Evolutionary conservation across 2,329 filamentous ascomycete species (phyloP).

Genomic region (Phaeophleospora eucalypticola): DNA sequence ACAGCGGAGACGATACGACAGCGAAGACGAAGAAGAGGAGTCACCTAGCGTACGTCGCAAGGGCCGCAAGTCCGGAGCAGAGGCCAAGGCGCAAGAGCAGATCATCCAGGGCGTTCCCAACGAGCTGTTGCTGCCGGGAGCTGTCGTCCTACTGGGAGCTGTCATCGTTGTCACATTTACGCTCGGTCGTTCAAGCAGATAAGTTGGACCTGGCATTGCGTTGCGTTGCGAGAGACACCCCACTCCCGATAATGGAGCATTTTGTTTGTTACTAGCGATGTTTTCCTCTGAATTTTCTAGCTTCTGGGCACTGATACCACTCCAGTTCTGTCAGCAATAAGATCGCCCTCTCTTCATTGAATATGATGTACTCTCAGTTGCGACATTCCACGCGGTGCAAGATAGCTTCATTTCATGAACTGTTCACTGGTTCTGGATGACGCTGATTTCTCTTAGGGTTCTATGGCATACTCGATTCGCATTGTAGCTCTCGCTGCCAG

Average conservation of each 20-base stretch:
- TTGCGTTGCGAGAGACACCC: conserved; percentile 1
- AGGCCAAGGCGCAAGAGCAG: conserved; percentile 61
- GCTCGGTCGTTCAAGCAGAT: conserved; percentile 46
- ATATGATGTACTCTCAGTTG: too few species aligned
- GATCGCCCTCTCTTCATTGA: too few species aligned
- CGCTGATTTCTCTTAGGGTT: too few species aligned
- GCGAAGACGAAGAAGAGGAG: conserved; percentile 47
- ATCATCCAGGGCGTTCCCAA: conserved; percentile 90
- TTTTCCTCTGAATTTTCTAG: not conserved
- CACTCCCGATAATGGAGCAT: conserved; percentile 4
- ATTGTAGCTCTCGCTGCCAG: too few species aligned
- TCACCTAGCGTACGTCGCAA: conserved; percentile 35
- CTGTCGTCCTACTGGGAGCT: conserved; percentile 89
- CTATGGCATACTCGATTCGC: too few species aligned
- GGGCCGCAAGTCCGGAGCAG: conserved; percentile 33
- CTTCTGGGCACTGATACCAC: conserved; percentile 10
- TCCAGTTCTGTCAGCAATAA: conserved; percentile 1
- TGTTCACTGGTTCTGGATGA: too few species aligned
- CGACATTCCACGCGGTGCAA: too few species aligned
- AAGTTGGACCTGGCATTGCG: not conserved
- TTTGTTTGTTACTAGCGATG: conserved; percentile 2
- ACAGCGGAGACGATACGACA: conserved; percentile 45
- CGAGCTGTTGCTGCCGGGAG: conserved; percentile 85
- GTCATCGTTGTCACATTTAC: conserved; percentile 93
- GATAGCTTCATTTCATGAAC: too few species aligned